Conservation (phyloP, 192 early-diverging fungal species). For the Umbelopsis sp. region DNA sequence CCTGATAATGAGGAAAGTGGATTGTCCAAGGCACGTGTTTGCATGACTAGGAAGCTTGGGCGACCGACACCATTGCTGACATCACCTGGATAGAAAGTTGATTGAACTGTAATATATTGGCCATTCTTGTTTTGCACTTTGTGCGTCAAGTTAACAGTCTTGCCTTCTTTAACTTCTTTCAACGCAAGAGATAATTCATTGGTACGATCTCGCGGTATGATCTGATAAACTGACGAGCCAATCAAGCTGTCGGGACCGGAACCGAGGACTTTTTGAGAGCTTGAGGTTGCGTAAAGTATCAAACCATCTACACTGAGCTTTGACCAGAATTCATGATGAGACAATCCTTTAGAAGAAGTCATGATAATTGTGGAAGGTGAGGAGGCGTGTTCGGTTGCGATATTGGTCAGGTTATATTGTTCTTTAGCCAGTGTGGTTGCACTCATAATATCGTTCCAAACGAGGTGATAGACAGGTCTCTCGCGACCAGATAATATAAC, state of each 20-base stretch:
- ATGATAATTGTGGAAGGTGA: background rate
- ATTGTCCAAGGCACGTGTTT: constrained; percentile 10
- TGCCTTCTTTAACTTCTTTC: constrained; percentile 36
- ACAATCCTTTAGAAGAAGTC: constrained; percentile 37
- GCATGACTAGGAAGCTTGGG: constrained; percentile 35
- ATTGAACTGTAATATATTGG: constrained; percentile 34
- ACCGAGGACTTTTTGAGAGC: constrained; percentile 32
- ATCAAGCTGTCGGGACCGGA: constrained; percentile 34
- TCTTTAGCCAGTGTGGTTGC: background rate
- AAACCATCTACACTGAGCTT: constrained; percentile 59
- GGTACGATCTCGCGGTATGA: constrained; percentile 43
- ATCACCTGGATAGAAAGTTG: constrained; percentile 47
- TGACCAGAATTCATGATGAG: constrained; percentile 65
- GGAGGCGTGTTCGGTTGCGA: background rate
- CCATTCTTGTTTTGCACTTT: constrained; percentile 42
- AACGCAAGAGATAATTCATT: constrained; percentile 45
- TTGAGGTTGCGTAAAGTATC: constrained; percentile 49
- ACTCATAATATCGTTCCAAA: constrained; percentile 16
- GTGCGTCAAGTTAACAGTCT: constrained; percentile 38
- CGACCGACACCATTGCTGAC: background rate
- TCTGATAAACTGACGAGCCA: constrained; percentile 46
- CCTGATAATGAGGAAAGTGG: background rate
- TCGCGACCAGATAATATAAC: constrained; percentile 63
- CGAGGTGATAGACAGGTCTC: constrained; percentile 41
- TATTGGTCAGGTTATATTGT: background rate